These are phyloP conservation scores for Ophioceras dolichostomum DNA, from an alignment of 2,329 filamentous ascomycete genomes.

Conservation along the genomic window DNA sequence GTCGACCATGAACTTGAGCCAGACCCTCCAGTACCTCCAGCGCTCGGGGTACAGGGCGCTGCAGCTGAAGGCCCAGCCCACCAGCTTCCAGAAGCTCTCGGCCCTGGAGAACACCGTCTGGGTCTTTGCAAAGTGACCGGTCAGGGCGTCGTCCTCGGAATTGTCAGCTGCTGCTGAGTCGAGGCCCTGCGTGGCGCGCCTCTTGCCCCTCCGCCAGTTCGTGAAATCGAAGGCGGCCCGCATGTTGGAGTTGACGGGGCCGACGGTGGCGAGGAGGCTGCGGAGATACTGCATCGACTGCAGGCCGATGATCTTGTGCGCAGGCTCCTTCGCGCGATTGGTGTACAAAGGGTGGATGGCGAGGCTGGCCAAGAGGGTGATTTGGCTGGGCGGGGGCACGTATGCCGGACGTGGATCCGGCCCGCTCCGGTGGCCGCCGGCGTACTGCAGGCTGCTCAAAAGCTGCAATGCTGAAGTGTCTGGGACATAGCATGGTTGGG, in stretches of 20 bases:
- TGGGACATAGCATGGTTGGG: constrained; percentile 13
- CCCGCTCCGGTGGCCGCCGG: constrained; percentile 24
- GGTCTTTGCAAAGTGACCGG: constrained; percentile 46
- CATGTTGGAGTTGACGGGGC: constrained; percentile 59
- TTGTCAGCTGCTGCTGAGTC: too few species aligned
- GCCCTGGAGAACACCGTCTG: constrained; percentile 63
- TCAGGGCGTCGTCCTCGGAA: constrained; percentile 37
- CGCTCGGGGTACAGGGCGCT: constrained; percentile 58
- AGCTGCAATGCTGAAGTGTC: constrained; percentile 49
- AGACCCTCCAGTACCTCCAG: constrained; percentile 73
- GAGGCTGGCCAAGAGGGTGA: constrained; percentile 71
- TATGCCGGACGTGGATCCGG: constrained; percentile 31
- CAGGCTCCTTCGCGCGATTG: constrained; percentile 51
- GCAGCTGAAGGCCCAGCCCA: constrained; percentile 92
- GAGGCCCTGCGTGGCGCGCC: background rate
- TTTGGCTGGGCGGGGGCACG: constrained; percentile 57
- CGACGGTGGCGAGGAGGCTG: constrained; percentile 50
- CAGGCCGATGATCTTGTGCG: constrained; percentile 50
- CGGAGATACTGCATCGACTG: constrained; percentile 60
- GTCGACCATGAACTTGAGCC: constrained; percentile 70
- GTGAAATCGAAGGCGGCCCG: constrained; percentile 61
- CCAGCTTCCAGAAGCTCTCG: constrained; percentile 76
- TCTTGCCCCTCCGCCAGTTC: constrained; percentile 3
- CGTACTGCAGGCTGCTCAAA: constrained; percentile 48
- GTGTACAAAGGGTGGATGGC: constrained; percentile 71